phyloP scores from a whole-genome alignment of 1,139 yeast genomes.

The Kodamaea derodonti region DNA sequence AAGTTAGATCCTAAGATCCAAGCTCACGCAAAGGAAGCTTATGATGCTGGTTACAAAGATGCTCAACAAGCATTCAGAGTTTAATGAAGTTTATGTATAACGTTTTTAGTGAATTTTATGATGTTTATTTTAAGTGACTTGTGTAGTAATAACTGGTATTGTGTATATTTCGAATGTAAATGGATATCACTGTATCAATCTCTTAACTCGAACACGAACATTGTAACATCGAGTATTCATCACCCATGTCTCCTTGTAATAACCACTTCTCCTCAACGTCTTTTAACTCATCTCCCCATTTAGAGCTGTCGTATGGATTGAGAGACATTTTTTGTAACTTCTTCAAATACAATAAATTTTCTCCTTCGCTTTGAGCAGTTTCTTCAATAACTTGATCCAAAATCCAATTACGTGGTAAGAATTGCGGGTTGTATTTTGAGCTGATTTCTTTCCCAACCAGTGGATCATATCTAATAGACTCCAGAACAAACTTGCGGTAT shows the following conservation, averaged over 20 bases:
- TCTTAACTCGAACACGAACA: constrained; percentile 61
- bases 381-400: constrained; percentile 73
- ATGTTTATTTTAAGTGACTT: too few species aligned
- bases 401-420: constrained; percentile 84
- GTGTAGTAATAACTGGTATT: too few species aligned
- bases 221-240: constrained; percentile 52
- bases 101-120: background rate
- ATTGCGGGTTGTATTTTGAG: constrained; percentile 61
- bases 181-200: too few species aligned
- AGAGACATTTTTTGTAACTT: constrained; percentile 61
- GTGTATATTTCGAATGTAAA: too few species aligned
- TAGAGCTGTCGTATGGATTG: constrained; percentile 53
- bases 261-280: constrained; percentile 58
- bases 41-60: constrained; percentile 35
- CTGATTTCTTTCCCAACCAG: constrained; percentile 41
- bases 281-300: constrained; percentile 64
- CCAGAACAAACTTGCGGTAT: constrained; percentile 35
- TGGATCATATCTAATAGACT: constrained; percentile 20
- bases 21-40: constrained; percentile 37
- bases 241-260: constrained; percentile 41
- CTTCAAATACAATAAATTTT: constrained; percentile 38
- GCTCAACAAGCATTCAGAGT: constrained; percentile 25
- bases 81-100: background rate
- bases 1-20: constrained; percentile 31
- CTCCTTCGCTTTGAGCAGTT: constrained; percentile 35